phyloP scores from a whole-genome alignment of 495 filamentous ascomycete species.

The Penicillium verhagenii region DNA sequence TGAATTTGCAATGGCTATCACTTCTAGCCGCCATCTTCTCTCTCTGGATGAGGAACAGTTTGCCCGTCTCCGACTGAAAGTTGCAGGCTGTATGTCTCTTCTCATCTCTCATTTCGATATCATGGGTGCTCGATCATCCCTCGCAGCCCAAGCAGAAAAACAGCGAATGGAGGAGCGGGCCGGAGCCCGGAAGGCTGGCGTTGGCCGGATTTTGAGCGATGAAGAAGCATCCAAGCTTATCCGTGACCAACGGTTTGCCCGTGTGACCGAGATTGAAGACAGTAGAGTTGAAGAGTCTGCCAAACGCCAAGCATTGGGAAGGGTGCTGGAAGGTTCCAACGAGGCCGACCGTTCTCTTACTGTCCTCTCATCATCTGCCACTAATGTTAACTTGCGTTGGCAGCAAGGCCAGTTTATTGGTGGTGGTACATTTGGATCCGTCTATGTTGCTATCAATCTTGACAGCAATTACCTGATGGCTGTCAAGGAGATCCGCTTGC shows the following conservation, averaged over 20 bases:
- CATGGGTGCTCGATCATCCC: constrained; percentile 89
- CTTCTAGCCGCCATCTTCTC: constrained; percentile 84
- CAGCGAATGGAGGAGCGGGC: constrained; percentile 73
- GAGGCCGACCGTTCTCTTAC: constrained; percentile 94
- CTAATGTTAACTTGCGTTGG: constrained; percentile 93
- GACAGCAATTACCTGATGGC: constrained; percentile 97
- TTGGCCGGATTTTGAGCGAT: constrained; percentile 77
- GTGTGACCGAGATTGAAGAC: constrained; percentile 74
- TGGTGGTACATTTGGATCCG: constrained; percentile 94
- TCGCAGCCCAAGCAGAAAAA: constrained; percentile 90
- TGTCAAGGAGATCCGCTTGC: constrained; percentile 95
- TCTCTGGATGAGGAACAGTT: constrained; percentile 86
- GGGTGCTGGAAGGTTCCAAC: constrained; percentile 89
- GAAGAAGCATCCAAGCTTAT: constrained; percentile 75
- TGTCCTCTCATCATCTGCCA: constrained; percentile 87
- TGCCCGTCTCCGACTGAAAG: constrained; percentile 74
- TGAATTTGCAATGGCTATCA: constrained; percentile 97
- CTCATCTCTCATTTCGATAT: constrained; percentile 99
- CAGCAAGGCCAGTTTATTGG: constrained; percentile 97
- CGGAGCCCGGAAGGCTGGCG: constrained; percentile 70
- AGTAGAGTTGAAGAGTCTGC: constrained; percentile 72
- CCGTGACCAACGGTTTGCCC: constrained; percentile 66
- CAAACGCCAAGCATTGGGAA: constrained; percentile 85
- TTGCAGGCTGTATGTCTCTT: constrained; percentile 95
- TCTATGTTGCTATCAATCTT: constrained; percentile 95